Evolutionary conservation across 2,329 filamentous ascomycete species (phyloP), one percentile per base, ranked within the genome.

Genomic region (Aureobasidium namibiae): DNA sequence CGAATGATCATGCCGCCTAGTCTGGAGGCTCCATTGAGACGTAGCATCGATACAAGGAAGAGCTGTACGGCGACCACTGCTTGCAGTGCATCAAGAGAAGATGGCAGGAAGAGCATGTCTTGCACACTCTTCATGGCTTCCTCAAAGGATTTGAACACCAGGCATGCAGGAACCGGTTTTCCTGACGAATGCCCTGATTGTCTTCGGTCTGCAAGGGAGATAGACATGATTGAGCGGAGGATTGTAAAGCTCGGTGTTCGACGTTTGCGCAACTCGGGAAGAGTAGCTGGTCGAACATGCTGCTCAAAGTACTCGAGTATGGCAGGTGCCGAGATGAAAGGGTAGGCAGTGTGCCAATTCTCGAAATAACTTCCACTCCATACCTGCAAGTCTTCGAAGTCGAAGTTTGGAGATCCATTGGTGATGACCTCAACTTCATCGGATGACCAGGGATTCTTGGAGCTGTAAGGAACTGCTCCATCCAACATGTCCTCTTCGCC

Each of bases 291-390:
- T 13, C 67, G 65, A n/a, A 75, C 71, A 8, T 76, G 64, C 21
- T 68, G 68, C 61, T 82, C 78, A 46, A 83, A 74, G 1, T 73
- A 66, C 16, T 72, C 70, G 2, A 83, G 69, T 2, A 83, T 69
- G 4, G 76, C 74, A 1, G 80, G 80, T 0, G 78, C 82, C 63
- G 82, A 78, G 5, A 84, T 70, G 57, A 82, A 83, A 0, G 82
- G 82, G 42, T 82, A 78, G 2, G 80, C 73, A 0, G 79, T 76
- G 63, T 84, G 82, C 82, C 82, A 84, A 16, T 78, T 75, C 24
- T 82, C 75, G 61, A 84, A 84, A 62, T 82, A 84, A 48, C 74
- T 77, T 50, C 72, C 73, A 6, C 78, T 79, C 76, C 78, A 82
- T n/a, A 26, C 42, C 23, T 54, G 50, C 26, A 54, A 18, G 3